Evolutionary conservation across 345 rosid genomes (phyloP), one percentile per base, ranked within the genome.

Genomic region (Nephelium lappaceum): DNA sequence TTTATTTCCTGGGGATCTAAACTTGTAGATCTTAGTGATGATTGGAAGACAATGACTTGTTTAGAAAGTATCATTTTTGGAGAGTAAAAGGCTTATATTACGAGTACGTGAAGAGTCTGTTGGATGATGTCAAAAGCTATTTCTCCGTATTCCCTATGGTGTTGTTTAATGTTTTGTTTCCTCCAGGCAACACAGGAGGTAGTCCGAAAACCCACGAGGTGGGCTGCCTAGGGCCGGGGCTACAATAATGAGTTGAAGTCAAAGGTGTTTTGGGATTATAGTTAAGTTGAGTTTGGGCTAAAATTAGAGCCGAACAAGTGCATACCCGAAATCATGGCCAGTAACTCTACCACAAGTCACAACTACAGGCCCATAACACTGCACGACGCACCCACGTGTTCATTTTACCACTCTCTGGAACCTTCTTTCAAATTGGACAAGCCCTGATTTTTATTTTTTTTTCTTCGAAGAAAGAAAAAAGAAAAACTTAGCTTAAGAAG

Each of bases 131-230:
- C 49, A 39, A 19, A 65, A 31, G 21, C 69, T n/a, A 65, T 8
- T 65, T 65, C 69, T 65, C 21, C 43, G 31, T 9, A 65, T 31
- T 31, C 19, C 21, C 21, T 2, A 31, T 65, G n/a, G 69, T 36
- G 43, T 18, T 39, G 18, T 64, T 27, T 11, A 4, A 64, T 49
- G 55, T 49, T 49, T 49, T 49, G 53, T 11, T 53, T 53, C n/a
- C 58, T 53, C 58, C n/a, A 53, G 8, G 58, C 58, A 53, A 53
- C 16, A 14, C 19, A 49, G 5, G 55, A 16, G 58, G 18, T 53
- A n/a, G 2, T n/a, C n/a, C n/a, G n/a, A n/a, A n/a, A n/a, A n/a
- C 2, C 2, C 2, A 27, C 1, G 2, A 0, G 3, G 36, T 31
- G 36, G 36, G 36, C 36, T 31, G 36, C 36, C 2, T 31, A 31